Base-by-base conservation (phyloP, 2,329 filamentous ascomycete genomes). In the Clonostachys solani region DNA sequence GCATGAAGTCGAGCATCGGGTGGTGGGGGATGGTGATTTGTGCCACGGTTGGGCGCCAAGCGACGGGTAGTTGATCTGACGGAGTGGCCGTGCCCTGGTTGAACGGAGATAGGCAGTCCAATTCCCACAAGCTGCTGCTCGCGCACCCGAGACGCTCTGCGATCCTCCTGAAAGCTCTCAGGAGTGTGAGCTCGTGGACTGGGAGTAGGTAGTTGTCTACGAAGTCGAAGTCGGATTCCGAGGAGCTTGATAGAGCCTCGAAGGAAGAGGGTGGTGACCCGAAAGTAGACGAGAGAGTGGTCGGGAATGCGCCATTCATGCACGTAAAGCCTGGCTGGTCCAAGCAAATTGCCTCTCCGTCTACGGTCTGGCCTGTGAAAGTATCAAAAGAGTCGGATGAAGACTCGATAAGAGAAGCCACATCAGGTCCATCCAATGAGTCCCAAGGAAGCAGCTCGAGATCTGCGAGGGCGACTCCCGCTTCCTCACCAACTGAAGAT, bases 1-100 rank as follows among this genome's bases (percentile, higher is more conserved):
- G 80, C 2, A 83, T 59, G 29, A 82, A 61, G 56, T 84, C 80
- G 12, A 83, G 58, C 12, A 81, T 49, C 2, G 80, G 78, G 52
- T 83, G 80, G 51, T 83, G 80, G 2, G 76, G 73, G 13, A 79
- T 61, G 3, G 66, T 52, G 9, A 69, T 55, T 55, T 83, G 80
- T 1, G 70, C 65, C 10, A 62, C 46, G 1, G 77, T 81, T 12
- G 80, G 80, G 33, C 66, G 72, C 63, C 78, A 74, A 36, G 73
- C 67, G 13, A 47, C 42, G 3, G 75, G 76, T 8, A 81, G 61
- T 42, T 69, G 62, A 12, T 65, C 54, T 9, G 60, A 38, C 55
- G 66, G 51, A 41, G 60, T 60, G 18, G 53, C 58, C 13, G 45
- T 49, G 44, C 60, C 58, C 18, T 53, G 48, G 56, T 61, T 54